Evolutionary conservation across 306 rosid species (phyloP).

Genomic region (Astragalus membranaceus): DNA sequence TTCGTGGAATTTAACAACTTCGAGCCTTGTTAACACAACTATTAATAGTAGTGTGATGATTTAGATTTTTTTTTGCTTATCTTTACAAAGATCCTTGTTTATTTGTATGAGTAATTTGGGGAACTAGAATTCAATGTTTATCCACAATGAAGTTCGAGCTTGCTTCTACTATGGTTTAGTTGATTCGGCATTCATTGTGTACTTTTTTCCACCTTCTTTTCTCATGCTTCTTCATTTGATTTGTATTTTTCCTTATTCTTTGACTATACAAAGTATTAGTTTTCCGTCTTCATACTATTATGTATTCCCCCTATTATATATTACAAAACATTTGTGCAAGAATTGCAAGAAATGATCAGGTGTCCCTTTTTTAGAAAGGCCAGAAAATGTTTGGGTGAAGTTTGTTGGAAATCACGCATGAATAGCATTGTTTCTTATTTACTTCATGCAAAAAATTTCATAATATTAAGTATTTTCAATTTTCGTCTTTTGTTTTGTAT

Average conservation of each 20-base stretch:
- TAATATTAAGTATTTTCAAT: neutral
- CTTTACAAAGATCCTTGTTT: neutral
- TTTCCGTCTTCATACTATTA: neutral
- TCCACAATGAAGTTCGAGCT: neutral
- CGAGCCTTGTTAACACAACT: neutral
- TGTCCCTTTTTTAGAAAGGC: no score
- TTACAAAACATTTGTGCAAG: no score
- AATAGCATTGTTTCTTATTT: no score
- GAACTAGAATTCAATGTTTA: neutral
- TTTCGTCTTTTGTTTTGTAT: neutral
- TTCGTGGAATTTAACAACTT: neutral
- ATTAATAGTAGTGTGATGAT: neutral
- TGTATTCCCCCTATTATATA: no score
- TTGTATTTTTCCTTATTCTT: neutral
- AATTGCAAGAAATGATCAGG: no score
- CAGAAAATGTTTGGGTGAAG: no score
- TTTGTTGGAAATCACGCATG: no score
- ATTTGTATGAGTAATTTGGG: neutral
- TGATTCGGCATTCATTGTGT: neutral
- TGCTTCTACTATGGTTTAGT: neutral
- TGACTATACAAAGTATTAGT: neutral
- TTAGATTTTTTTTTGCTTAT: neutral
- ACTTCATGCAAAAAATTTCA: no score
- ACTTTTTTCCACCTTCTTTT: neutral
- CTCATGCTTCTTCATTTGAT: neutral